phyloP scores from a whole-genome alignment of 1,139 yeast species.

The Diutina sp. region DNA sequence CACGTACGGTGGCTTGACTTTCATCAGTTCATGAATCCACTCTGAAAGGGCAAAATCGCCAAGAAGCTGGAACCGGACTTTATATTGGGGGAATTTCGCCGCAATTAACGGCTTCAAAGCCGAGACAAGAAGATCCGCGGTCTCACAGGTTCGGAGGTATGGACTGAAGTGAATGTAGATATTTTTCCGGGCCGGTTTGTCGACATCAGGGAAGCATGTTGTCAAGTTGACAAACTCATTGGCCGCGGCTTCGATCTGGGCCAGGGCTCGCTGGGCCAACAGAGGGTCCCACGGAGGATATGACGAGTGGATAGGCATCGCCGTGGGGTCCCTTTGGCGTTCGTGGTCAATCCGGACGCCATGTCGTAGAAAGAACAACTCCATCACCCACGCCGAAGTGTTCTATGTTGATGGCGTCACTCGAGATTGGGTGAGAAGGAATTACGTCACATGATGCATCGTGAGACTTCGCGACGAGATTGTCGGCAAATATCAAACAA shows the following conservation, averaged over 20 bases:
- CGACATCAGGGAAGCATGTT: constrained; percentile 12
- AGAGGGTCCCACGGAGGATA: constrained; percentile 28
- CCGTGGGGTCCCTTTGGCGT: constrained; percentile 5
- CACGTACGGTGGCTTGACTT: constrained; percentile 28
- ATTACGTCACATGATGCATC: neutral
- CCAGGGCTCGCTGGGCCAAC: constrained; percentile 17
- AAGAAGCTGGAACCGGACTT: constrained; percentile 25
- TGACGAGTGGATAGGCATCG: constrained; percentile 15
- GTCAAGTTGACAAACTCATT: constrained; percentile 16
- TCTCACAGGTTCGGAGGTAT: constrained; percentile 31
- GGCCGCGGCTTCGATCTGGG: constrained; percentile 19
- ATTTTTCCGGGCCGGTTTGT: constrained; percentile 13
- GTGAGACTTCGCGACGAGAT: neutral
- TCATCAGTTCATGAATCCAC: constrained; percentile 37
- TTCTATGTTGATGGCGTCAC: neutral
- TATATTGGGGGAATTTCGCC: constrained; percentile 18
- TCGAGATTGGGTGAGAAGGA: neutral
- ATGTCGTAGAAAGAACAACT: constrained; percentile 33
- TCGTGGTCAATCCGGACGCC: constrained; percentile 34
- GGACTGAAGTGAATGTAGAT: constrained; percentile 32
- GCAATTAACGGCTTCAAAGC: constrained; percentile 15
- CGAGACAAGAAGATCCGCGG: constrained; percentile 28
- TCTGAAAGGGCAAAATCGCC: constrained; percentile 37
- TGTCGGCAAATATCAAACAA: neutral
- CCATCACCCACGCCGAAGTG: constrained; percentile 7